Percentiles rank a stretch among this genome's conserved stretches.
Conservation (phyloP, 495 filamentous ascomycete species). For the Penicillium salamii region DNA sequence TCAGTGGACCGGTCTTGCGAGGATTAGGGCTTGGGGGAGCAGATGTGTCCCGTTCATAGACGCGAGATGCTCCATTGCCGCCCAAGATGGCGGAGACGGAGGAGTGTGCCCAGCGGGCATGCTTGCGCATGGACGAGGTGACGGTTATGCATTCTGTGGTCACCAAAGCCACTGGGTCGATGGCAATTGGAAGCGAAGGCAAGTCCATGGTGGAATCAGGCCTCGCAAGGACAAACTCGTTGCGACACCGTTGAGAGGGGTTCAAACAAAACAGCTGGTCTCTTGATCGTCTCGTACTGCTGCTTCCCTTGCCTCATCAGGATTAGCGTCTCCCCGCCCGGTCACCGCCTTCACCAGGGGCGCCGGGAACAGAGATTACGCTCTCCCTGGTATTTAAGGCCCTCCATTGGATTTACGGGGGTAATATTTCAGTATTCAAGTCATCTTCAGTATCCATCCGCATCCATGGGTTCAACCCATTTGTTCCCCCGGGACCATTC, state of each 20-base stretch:
- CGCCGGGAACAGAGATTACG: not conserved
- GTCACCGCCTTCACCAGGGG: conserved; percentile 32
- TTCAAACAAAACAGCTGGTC: conserved; percentile 31
- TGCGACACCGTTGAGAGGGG: conserved; percentile 18
- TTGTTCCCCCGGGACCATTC: not conserved
- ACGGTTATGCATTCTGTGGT: conserved; percentile 99
- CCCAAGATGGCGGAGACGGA: conserved; percentile 95
- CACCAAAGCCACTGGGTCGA: conserved; percentile 91
- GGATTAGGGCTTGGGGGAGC: conserved; percentile 37
- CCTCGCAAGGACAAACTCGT: conserved; percentile 27
- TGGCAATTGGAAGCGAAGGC: conserved; percentile 63
- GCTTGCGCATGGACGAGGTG: conserved; percentile 96
- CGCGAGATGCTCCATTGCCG: conserved; percentile 58
- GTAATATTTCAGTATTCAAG: not conserved
- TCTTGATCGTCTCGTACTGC: conserved; percentile 21
- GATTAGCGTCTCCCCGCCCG: conserved; percentile 24
- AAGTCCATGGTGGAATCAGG: conserved; percentile 29
- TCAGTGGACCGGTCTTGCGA: conserved; percentile 26
- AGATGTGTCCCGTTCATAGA: conserved; percentile 43
- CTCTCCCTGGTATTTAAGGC: not conserved
- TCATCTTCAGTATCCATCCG: not conserved
- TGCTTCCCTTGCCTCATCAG: conserved; percentile 23
- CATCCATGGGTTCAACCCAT: conserved; percentile 6
- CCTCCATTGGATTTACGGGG: not conserved
- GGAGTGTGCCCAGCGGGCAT: conserved; percentile 93